Evolutionary conservation across 306 rosid genomes (phyloP).

Genomic region (Cucurbita ficifolia): DNA sequence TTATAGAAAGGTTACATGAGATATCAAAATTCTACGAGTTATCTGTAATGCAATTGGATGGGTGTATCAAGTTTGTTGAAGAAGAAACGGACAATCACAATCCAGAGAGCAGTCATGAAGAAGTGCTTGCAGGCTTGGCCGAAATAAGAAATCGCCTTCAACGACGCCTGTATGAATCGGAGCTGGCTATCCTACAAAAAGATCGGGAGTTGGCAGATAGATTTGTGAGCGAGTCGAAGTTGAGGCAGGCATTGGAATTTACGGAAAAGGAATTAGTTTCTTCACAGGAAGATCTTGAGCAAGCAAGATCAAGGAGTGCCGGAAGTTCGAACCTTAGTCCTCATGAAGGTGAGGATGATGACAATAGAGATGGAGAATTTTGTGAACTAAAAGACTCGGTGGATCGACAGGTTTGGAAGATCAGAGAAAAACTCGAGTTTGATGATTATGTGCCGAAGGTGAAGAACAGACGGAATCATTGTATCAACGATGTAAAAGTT

Average conservation of each 20-base stretch:
- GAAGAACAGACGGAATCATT: conserved; percentile 13
- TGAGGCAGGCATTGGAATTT: conserved; percentile 31
- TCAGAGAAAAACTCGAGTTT: conserved; percentile 38
- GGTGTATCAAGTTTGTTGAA: conserved; percentile 55
- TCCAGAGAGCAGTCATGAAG: conserved; percentile 45
- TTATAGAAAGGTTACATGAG: conserved; percentile 55
- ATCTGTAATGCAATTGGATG: conserved; percentile 82
- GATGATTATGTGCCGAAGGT: conserved; percentile 8
- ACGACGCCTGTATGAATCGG: conserved; percentile 48
- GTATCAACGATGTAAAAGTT: conserved; percentile 28
- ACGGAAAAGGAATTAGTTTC: conserved; percentile 38
- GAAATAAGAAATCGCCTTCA: conserved; percentile 59
- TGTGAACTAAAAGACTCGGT: background rate
- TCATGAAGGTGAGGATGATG: conserved; percentile 6
- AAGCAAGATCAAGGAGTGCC: conserved; percentile 10
- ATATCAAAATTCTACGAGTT: conserved; percentile 75
- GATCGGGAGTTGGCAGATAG: conserved; percentile 44
- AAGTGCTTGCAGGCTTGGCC: conserved; percentile 41
- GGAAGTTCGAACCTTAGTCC: background rate
- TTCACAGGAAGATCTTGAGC: conserved; percentile 15
- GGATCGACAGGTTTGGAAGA: conserved; percentile 20
- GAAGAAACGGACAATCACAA: conserved; percentile 29
- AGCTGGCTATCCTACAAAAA: conserved; percentile 47
- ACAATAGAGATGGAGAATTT: conserved; percentile 16
- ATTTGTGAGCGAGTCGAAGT: conserved; percentile 29